These are phyloP conservation scores for Dendrobium nobile DNA, from an alignment of 106 monocot species.

Conservation along the genomic window DNA sequence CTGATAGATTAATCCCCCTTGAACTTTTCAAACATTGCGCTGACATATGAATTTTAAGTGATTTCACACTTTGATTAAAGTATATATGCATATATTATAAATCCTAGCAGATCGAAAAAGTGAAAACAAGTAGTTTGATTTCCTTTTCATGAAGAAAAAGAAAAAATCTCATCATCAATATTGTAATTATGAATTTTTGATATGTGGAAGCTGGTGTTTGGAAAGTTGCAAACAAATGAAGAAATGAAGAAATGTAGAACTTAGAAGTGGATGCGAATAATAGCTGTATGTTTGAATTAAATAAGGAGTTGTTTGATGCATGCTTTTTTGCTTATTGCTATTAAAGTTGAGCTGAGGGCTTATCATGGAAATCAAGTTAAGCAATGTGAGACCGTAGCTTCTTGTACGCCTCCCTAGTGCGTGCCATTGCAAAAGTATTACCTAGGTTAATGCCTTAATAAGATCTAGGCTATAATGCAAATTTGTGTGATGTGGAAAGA, in stretches of 20 bases:
- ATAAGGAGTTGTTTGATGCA: no score
- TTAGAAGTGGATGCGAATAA: neutral
- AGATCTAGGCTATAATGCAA: no score
- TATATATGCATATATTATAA: neutral
- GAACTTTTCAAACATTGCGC: neutral
- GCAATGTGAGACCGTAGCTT: neutral
- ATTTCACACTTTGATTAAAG: neutral
- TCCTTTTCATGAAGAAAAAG: no score
- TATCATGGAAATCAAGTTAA: neutral
- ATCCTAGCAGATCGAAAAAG: no score
- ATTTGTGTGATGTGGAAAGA: no score
- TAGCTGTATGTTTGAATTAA: neutral
- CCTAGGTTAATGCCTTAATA: no score
- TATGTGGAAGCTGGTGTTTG: no score
- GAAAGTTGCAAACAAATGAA: neutral
- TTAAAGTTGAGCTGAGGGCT: neutral
- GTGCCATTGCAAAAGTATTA: no score
- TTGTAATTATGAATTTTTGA: no score
- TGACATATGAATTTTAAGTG: neutral
- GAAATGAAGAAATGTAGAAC: neutral
- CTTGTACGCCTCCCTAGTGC: neutral
- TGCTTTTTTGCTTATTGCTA: neutral
- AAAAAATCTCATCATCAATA: no score
- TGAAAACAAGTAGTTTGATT: no score
- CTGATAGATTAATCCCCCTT: neutral